Evolutionary conservation across 2,329 filamentous ascomycete genomes (phyloP).

Genomic region (Colletotrichum zoysiae): DNA sequence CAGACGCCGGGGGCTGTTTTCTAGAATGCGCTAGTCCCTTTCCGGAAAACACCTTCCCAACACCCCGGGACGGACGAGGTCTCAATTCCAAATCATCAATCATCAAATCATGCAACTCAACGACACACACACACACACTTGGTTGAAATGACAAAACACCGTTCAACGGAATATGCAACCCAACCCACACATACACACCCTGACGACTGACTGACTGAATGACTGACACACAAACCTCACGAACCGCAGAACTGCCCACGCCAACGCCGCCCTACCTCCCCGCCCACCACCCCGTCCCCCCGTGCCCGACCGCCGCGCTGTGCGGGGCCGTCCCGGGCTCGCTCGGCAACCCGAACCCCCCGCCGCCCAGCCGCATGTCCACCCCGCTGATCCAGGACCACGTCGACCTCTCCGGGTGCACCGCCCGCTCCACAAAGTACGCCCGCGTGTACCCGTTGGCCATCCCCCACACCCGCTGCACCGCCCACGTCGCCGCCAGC

Average conservation of each 20-base stretch:
- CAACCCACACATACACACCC: background rate
- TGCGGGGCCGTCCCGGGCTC: background rate
- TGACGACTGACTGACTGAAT: background rate
- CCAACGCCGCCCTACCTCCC: background rate
- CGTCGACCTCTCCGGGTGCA: slow-evolving; percentile 2
- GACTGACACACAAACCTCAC: background rate
- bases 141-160: background rate
- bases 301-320: background rate
- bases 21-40: slow-evolving; percentile 3
- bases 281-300: background rate
- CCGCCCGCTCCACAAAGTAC: slow-evolving; percentile 22
- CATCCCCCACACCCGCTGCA: slow-evolving; percentile 14
- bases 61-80: slow-evolving; percentile 2
- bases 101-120: too few relatives aligned
- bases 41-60: background rate
- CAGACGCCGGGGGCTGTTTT: background rate
- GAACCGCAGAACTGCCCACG: background rate
- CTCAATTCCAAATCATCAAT: slow-evolving; percentile 33
- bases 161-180: background rate
- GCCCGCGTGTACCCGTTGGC: slow-evolving; percentile 31
- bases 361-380: slow-evolving; percentile 4
- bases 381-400: slow-evolving; percentile 6
- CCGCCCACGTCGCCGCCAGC: slow-evolving; percentile 8
- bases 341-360: background rate
- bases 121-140: too few relatives aligned